Percentiles rank a stretch among this genome's conserved stretches.
phyloP scores from a whole-genome alignment of 1,139 yeast genomes.

The Blastobotrys persicus region DNA sequence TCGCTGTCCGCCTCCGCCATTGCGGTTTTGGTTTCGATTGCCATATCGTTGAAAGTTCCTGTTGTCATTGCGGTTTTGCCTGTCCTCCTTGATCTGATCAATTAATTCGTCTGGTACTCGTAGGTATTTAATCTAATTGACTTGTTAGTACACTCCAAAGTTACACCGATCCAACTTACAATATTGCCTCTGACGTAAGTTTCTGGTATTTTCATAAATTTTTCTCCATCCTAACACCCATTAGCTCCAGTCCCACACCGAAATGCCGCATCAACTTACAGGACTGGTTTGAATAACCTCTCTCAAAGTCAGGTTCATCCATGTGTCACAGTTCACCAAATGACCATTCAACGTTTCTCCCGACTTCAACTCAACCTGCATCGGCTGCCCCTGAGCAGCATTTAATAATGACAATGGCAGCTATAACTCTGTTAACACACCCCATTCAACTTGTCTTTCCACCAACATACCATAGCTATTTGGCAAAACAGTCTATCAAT shows the following conservation, averaged over 20 bases:
- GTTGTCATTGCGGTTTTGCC: constrained; percentile 63
- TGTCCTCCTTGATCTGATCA: constrained; percentile 69
- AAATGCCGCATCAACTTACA: constrained; percentile 24
- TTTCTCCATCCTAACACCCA: constrained; percentile 51
- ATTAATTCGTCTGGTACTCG: constrained; percentile 57
- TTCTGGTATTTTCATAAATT: constrained; percentile 67
- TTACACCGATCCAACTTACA: constrained; percentile 23
- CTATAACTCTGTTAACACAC: constrained; percentile 38
- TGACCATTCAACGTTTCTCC: constrained; percentile 90
- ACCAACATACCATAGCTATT: background rate
- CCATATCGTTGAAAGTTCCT: constrained; percentile 39
- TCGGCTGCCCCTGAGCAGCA: constrained; percentile 85
- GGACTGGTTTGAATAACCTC: constrained; percentile 75
- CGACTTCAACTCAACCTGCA: constrained; percentile 85
- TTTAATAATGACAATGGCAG: constrained; percentile 87
- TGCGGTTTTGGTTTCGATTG: constrained; percentile 43
- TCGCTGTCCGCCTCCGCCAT: constrained; percentile 26
- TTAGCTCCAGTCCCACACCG: background rate
- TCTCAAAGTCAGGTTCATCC: constrained; percentile 89
- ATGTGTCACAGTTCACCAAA: constrained; percentile 81
- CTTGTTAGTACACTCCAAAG: background rate
- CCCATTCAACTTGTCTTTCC: background rate
- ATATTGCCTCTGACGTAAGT: constrained; percentile 85
- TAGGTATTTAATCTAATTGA: constrained; percentile 51
- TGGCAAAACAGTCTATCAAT: background rate